Conservation (phyloP, 2,329 filamentous ascomycete genomes). For the Alternaria sp. region DNA sequence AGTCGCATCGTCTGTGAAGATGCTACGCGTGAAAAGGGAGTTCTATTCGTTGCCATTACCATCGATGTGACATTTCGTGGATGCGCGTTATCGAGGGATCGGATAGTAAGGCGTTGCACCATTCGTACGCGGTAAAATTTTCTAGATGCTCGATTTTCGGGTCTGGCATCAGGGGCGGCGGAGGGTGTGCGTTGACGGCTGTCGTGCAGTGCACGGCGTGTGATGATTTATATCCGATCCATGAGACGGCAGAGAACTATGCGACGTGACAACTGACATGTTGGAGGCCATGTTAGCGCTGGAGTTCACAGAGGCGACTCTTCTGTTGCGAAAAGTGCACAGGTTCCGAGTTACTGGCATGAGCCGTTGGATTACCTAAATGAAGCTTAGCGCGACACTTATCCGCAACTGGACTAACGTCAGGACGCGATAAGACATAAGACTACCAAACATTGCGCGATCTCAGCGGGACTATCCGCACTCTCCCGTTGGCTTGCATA, state of each 20-base stretch:
- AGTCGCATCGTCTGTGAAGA: constrained; percentile 36
- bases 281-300: not conserved
- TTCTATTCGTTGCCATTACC: constrained; percentile 15
- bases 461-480: not conserved
- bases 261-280: not conserved
- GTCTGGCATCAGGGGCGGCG: not conserved
- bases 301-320: not conserved
- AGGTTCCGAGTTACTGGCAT: constrained; percentile 14
- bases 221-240: not conserved
- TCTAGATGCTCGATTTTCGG: constrained; percentile 32
- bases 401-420: not conserved
- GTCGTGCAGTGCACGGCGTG: not conserved
- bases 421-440: not conserved
- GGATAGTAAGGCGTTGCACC: constrained; percentile 38
- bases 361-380: not conserved
- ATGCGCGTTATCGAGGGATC: constrained; percentile 28
- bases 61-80: constrained; percentile 23
- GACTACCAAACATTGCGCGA: not conserved
- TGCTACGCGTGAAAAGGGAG: constrained; percentile 32
- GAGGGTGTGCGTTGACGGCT: not conserved
- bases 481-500: not conserved
- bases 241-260: not conserved
- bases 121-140: constrained; percentile 38
- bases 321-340: constrained; percentile 6
- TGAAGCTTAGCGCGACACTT: constrained; percentile 1